These are phyloP conservation scores for Rhododendron ovatum DNA, from an alignment of 148 eudicot genomes.

Conservation along the genomic window DNA sequence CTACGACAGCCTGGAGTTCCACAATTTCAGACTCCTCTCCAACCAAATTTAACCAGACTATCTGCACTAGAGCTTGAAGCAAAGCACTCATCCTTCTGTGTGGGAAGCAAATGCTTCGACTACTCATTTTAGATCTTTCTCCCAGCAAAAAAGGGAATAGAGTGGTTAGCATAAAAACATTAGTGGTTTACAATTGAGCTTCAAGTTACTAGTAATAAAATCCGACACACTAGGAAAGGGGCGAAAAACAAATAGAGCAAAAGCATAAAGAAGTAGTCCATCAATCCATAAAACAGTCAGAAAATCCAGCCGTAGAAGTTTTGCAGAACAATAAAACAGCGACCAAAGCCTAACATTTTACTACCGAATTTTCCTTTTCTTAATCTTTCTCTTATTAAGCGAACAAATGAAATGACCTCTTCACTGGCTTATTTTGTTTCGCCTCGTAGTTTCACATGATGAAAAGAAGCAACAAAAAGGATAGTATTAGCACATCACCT, in stretches of 20 bases:
- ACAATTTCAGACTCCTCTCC: neutral
- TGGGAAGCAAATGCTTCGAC: too few relatives aligned
- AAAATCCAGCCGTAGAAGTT: neutral
- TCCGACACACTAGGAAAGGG: neutral
- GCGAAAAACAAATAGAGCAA: neutral
- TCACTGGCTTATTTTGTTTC: neutral
- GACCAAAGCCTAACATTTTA: neutral
- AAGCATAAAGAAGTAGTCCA: neutral
- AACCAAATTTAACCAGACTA: neutral
- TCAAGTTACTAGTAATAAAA: neutral
- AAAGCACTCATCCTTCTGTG: too few relatives aligned
- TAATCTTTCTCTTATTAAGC: neutral
- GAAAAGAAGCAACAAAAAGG: too few relatives aligned
- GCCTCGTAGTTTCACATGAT: too few relatives aligned
- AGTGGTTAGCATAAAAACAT: too few relatives aligned
- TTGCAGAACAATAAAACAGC: neutral
- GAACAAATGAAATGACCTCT: neutral
- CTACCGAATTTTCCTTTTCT: neutral
- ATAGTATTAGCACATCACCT: neutral
- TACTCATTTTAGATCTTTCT: too few relatives aligned
- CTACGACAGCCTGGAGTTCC: neutral
- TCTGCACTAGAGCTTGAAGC: too few relatives aligned
- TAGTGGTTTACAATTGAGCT: neutral
- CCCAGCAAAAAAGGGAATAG: too few relatives aligned
- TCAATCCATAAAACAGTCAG: neutral